Evolutionary conservation across 768 basidiomycete species (phyloP).

Genomic region (Phylloporus sp.): DNA sequence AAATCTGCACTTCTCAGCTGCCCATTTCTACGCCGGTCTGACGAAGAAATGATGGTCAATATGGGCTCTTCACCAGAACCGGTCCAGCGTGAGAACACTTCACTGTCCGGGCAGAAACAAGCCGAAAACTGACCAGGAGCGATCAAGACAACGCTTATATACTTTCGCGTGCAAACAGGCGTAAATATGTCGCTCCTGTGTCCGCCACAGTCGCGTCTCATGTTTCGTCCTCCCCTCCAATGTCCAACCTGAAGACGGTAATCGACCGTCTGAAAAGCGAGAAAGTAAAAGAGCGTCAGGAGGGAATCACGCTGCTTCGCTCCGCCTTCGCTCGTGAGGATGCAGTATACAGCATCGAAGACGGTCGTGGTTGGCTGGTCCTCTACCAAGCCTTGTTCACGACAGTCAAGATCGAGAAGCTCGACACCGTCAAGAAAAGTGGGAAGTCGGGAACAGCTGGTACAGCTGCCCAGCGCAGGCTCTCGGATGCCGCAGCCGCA

Average conservation of each 20-base stretch:
- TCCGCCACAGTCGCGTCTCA: slow-evolving; percentile 18
- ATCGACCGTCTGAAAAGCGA: slow-evolving; percentile 51
- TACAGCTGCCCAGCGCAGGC: slow-evolving; percentile 51
- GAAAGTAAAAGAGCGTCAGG: slow-evolving; percentile 66
- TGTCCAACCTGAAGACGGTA: slow-evolving; percentile 43
- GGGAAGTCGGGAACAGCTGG: slow-evolving; percentile 37
- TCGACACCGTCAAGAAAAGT: slow-evolving; percentile 37
- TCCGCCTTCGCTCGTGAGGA: slow-evolving; percentile 46
- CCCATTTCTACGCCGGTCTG: slow-evolving; percentile 55
- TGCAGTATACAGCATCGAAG: slow-evolving; percentile 37
- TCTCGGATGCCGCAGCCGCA: slow-evolving; percentile 59
- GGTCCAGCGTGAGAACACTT: slow-evolving; percentile 56
- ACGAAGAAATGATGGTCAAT: slow-evolving; percentile 44
- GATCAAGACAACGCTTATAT: slow-evolving; percentile 17
- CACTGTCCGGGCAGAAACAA: slow-evolving; percentile 77
- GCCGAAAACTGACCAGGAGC: slow-evolving; percentile 34
- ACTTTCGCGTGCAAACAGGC: slow-evolving; percentile 24
- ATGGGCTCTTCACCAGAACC: slow-evolving; percentile 79
- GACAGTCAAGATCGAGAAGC: slow-evolving; percentile 59
- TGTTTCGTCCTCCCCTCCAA: slow-evolving; percentile 13
- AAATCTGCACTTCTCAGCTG: slow-evolving; percentile 40
- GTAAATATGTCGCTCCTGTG: slow-evolving; percentile 20
- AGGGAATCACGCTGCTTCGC: slow-evolving; percentile 52
- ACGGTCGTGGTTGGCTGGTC: slow-evolving; percentile 50
- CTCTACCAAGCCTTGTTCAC: slow-evolving; percentile 72